Base-by-base conservation (phyloP, 2,329 filamentous ascomycete species). In the Diaporthe batatas region DNA sequence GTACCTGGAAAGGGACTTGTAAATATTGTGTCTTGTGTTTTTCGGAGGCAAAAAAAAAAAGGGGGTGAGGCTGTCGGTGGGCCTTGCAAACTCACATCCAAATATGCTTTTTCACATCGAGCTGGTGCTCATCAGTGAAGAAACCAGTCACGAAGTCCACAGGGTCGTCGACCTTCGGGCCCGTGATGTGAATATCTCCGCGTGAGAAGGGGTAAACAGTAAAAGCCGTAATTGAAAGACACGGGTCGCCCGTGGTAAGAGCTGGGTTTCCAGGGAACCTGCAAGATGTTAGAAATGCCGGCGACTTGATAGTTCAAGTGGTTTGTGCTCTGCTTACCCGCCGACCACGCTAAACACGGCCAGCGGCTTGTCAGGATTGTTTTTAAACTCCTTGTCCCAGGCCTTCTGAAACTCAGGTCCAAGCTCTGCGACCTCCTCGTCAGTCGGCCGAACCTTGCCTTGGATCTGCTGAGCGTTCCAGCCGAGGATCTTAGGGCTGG, bases 21-120 rank as follows among this genome's bases (percentile, higher is more conserved):
- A 11, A 54, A 14, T 0, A 54, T 29, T 1, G 5, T 32, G 25
- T 54, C 6, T 18, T 10, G 1, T 29, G 2, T 32, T 54, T 32
- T 32, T 36, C 1, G 34, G 12, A 32, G 51, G 4, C 11, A 53
- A 12, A 29, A 18, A 1, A 7, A 32, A 54, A 10, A 18, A 36
- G 11, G 11, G 39, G 39, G 51, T 6, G 8, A 21, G 14, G 25
- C 14, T 21, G 14, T 32, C 25, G 18, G 4, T 32, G 10, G 51
- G 39, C 39, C 11, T 4, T 42, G 39, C 10, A 6, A 6, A 36
- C 29, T 29, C 49, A 29, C 29, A 87, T 76, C 2, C 87, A 76
- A 3, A 90, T 78, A 55, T 90, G 84, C 73, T 88, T 89, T 86
- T 77, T 87, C 83, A 75, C 87, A 77, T 90, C 85, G 36, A 85